Evolutionary conservation across 1,139 yeast species (phyloP).

Genomic region (Candida sanyaensis): DNA sequence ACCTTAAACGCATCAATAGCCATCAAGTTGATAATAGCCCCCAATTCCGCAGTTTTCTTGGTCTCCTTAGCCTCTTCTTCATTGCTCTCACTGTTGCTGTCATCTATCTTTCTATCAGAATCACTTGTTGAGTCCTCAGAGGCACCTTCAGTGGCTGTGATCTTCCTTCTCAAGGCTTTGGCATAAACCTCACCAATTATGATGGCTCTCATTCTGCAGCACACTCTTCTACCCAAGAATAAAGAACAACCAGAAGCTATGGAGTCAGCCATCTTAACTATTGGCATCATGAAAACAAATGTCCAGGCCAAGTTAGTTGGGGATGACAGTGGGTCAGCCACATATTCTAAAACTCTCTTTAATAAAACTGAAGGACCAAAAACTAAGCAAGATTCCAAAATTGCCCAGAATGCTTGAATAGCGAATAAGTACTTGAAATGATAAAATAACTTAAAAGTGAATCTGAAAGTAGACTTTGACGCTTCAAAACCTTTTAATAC

Average conservation of each 20-base stretch:
- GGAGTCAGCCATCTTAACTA: constrained; percentile 62
- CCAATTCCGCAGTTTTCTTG: constrained; percentile 69
- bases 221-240: constrained; percentile 88
- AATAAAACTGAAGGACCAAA: constrained; percentile 82
- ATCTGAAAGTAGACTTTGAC: constrained; percentile 43
- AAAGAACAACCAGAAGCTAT: constrained; percentile 76
- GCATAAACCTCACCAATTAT: constrained; percentile 90
- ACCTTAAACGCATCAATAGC: constrained; percentile 95
- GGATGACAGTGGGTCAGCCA: constrained; percentile 65
- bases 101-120: constrained; percentile 15
- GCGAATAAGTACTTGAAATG: constrained; percentile 64
- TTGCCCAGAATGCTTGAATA: constrained; percentile 73
- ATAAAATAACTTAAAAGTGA: constrained; percentile 58
- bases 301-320: constrained; percentile 88
- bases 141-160: constrained; percentile 47
- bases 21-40: constrained; percentile 93
- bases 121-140: constrained; percentile 18
- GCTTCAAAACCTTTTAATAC: constrained; percentile 65
- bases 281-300: constrained; percentile 73
- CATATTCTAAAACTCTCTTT: constrained; percentile 78
- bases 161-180: constrained; percentile 83
- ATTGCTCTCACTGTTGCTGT: constrained; percentile 9
- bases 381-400: constrained; percentile 60
- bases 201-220: constrained; percentile 87
- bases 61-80: constrained; percentile 30